Percentiles rank a stretch among this genome's conserved stretches.
Evolutionary conservation across 2,329 filamentous ascomycete species (phyloP).

Genomic region (Beauveria brongniartii): DNA sequence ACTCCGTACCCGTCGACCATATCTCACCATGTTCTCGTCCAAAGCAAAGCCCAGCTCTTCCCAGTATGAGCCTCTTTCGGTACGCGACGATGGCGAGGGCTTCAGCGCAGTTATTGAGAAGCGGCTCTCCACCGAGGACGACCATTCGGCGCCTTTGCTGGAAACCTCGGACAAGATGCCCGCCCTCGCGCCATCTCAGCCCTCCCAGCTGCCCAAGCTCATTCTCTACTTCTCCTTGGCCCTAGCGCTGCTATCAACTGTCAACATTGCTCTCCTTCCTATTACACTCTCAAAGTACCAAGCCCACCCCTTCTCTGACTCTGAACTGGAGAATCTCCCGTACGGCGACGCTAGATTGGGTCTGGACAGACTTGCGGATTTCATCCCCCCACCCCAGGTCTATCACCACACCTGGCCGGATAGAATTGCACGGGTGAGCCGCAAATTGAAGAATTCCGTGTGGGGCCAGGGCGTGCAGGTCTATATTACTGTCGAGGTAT

Average conservation of each 20-base stretch:
- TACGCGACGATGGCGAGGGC: background rate
- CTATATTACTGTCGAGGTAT: constrained; percentile 5
- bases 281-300: background rate
- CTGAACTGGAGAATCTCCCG: background rate
- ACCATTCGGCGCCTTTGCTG: background rate
- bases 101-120: background rate
- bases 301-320: background rate
- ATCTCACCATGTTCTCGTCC: background rate
- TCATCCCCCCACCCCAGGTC: background rate
- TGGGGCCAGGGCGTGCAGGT: constrained; percentile 3
- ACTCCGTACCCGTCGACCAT: background rate
- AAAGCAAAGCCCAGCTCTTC: background rate
- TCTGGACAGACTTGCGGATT: background rate
- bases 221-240: background rate
- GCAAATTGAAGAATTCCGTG: background rate
- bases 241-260: background rate
- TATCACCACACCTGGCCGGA: background rate
- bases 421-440: constrained; percentile 3
- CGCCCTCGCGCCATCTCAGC: background rate
- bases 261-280: background rate
- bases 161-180: background rate
- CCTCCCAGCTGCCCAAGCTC: background rate
- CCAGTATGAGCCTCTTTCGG: background rate
- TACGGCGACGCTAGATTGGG: no score
- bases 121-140: background rate